Conservation (phyloP, 805 yeast genomes). For the Cyberlindnera subsufficiens region DNA sequence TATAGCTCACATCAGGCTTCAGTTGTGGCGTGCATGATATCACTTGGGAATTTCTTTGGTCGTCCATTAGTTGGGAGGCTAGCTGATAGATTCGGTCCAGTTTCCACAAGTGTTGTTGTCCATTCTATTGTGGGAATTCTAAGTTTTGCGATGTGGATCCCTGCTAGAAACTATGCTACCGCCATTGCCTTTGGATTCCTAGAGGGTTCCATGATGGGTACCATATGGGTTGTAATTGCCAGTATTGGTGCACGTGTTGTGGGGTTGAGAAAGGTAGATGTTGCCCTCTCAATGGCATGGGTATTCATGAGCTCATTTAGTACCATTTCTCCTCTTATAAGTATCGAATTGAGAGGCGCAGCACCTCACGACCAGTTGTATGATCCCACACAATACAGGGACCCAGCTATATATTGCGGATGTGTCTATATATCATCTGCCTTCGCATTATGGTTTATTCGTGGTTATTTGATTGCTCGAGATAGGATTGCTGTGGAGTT, state of each 20-base stretch:
- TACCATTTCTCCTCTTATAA: slow-evolving; percentile 54
- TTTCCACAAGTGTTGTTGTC: slow-evolving; percentile 38
- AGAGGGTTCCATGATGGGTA: slow-evolving; percentile 55
- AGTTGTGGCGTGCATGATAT: slow-evolving; percentile 52
- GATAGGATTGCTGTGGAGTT: slow-evolving; percentile 28
- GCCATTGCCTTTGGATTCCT: slow-evolving; percentile 46
- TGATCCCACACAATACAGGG: slow-evolving; percentile 41
- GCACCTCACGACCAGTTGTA: slow-evolving; percentile 22
- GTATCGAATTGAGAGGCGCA: slow-evolving; percentile 39
- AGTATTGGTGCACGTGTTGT: slow-evolving; percentile 46
- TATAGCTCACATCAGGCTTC: slow-evolving; percentile 50
- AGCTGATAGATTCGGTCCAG: slow-evolving; percentile 46
- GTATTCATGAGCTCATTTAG: slow-evolving; percentile 42
- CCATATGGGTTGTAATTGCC: slow-evolving; percentile 50
- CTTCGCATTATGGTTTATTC: slow-evolving; percentile 33
- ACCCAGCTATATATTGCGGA: slow-evolving; percentile 57
- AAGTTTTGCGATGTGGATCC: slow-evolving; percentile 48
- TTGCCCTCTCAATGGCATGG: slow-evolving; percentile 49
- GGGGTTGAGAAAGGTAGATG: slow-evolving; percentile 47
- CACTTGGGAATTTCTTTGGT: slow-evolving; percentile 49
- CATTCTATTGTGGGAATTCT: slow-evolving; percentile 35
- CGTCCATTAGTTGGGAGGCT: slow-evolving; percentile 50
- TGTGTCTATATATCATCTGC: slow-evolving; percentile 43
- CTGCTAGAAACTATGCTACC: slow-evolving; percentile 51
- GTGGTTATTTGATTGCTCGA: slow-evolving; percentile 54